Percentiles rank a stretch among this genome's conserved stretches.
Conservation (phyloP, 2,329 filamentous ascomycete genomes). For the Scedosporium boydii region DNA sequence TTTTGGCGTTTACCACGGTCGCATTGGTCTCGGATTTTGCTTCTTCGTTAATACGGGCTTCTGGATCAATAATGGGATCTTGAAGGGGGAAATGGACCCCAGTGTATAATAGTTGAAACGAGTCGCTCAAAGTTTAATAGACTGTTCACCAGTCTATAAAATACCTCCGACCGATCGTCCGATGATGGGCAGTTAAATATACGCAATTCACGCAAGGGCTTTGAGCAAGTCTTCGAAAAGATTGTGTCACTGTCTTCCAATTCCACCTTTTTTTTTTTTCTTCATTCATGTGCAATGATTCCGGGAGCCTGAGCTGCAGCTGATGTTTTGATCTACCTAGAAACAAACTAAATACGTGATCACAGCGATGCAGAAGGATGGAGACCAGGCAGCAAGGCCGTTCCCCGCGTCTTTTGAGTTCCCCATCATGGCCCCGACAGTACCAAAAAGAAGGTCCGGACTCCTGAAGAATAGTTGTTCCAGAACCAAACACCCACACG, state of each 20-base stretch:
- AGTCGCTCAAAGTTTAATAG: no score
- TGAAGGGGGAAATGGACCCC: no score
- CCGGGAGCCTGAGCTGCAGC: conserved; percentile 6
- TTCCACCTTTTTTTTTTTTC: background rate
- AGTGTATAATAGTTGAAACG: no score
- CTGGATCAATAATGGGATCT: no score
- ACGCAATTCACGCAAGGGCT: no score
- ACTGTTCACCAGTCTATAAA: no score
- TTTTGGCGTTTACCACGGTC: no score
- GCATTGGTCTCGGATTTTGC: no score
- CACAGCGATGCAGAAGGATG: conserved; percentile 29
- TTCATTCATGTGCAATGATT: background rate
- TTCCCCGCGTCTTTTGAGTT: conserved; percentile 63
- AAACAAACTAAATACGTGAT: background rate
- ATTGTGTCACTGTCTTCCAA: background rate
- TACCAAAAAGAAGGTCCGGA: conserved; percentile 43
- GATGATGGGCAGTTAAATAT: no score
- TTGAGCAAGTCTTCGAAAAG: background rate
- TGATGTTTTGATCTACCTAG: conserved; percentile 7
- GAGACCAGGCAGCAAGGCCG: conserved; percentile 57
- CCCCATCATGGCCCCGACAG: conserved; percentile 14
- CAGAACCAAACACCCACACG: conserved; percentile 7
- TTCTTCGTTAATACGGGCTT: no score
- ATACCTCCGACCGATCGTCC: no score
- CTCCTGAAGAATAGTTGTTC: conserved; percentile 23